A percentile compares a stretch with the other conserved stretches of the same genome.
These are phyloP conservation scores for Podaxis sp. DNA, from an alignment of 768 basidiomycete genomes.

Conservation along the genomic window DNA sequence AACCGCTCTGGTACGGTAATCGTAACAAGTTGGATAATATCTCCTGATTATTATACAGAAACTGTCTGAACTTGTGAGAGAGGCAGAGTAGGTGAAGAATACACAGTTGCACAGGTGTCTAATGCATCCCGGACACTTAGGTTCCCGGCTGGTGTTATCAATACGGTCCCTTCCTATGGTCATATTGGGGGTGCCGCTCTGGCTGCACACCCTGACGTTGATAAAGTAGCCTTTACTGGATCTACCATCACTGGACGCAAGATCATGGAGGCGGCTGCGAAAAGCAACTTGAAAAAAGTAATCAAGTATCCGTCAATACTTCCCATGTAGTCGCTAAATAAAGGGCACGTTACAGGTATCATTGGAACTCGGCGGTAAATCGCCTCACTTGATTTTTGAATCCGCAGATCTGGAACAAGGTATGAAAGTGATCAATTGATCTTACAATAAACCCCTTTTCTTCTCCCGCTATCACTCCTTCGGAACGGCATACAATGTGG, in stretches of 20 bases:
- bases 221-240: constrained; percentile 96
- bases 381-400: constrained; percentile 85
- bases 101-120: constrained; percentile 12
- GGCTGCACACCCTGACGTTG: constrained; percentile 78
- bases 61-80: constrained; percentile 77
- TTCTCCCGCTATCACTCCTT: not conserved
- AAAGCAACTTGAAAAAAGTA: constrained; percentile 93
- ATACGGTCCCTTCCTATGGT: constrained; percentile 84
- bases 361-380: constrained; percentile 93
- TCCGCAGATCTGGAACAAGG: constrained; percentile 90
- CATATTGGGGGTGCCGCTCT: constrained; percentile 83
- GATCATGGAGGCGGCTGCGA: constrained; percentile 89
- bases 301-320: not conserved
- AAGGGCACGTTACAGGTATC: constrained; percentile 55
- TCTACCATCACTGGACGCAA: constrained; percentile 87
- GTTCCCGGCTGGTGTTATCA: constrained; percentile 90
- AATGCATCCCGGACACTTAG: constrained; percentile 32
- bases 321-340: constrained; percentile 6
- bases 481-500: not conserved
- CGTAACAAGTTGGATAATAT: constrained; percentile 11
- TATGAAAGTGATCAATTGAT: constrained; percentile 25
- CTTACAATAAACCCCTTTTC: not conserved
- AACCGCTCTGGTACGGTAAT: constrained; percentile 65
- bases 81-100: constrained; percentile 66
- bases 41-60: constrained; percentile 42